Conservation (phyloP, 345 rosid species). For the Turritis glabra region DNA sequence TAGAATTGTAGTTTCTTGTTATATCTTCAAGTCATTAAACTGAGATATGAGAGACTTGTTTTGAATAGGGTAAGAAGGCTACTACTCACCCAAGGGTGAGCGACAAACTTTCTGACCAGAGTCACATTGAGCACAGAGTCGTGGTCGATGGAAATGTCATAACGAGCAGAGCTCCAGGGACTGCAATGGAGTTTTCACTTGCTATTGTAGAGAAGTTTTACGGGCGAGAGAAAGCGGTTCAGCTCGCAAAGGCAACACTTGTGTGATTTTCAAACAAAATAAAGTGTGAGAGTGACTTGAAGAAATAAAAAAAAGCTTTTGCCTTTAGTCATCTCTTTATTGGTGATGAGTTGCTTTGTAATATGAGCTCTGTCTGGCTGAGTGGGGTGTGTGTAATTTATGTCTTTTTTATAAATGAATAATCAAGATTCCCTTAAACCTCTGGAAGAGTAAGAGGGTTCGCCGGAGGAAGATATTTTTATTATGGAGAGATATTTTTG, state of each 20-base stretch:
- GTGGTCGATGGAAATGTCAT: conserved; percentile 91
- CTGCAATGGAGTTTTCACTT: conserved; percentile 81
- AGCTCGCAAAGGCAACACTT: conserved; percentile 71
- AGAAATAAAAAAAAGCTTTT: conserved; percentile 3
- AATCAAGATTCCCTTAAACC: neutral
- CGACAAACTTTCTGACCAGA: conserved; percentile 69
- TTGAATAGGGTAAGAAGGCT: conserved; percentile 85
- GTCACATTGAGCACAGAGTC: conserved; percentile 71
- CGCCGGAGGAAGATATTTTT: neutral
- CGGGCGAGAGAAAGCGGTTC: conserved; percentile 73
- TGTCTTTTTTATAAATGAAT: conserved; percentile 29
- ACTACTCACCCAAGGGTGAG: conserved; percentile 80
- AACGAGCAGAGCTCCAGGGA: conserved; percentile 95
- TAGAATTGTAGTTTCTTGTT: neutral
- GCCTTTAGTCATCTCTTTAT: neutral
- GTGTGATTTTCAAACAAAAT: conserved; percentile 32
- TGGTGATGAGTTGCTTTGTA: neutral
- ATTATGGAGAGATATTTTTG: neutral
- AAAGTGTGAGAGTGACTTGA: conserved; percentile 2
- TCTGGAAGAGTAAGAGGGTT: neutral
- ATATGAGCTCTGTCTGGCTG: conserved; percentile 12
- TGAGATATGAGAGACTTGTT: conserved; percentile 12
- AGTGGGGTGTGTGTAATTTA: conserved; percentile 5
- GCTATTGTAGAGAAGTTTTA: conserved; percentile 85
- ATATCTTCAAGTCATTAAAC: neutral